Evolutionary conservation across 2,329 filamentous ascomycete species (phyloP).

Genomic region (Gliomastix tumulicola): DNA sequence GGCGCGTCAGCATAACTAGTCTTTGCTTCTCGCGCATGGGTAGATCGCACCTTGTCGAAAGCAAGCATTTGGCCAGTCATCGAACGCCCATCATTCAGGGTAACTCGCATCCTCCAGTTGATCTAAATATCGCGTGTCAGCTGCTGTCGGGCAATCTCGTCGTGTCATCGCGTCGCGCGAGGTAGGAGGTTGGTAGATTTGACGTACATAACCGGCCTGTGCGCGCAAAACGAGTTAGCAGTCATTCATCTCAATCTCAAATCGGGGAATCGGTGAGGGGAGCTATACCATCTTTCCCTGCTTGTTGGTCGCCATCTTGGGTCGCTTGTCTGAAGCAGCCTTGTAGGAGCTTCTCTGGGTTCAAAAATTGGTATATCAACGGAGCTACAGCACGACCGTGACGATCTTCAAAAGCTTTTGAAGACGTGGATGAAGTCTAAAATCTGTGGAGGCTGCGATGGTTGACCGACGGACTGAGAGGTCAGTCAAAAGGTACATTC

Average conservation of each 20-base stretch:
- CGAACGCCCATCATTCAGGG: constrained; percentile 87
- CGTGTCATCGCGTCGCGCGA: constrained; percentile 4
- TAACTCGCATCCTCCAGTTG: constrained; percentile 99
- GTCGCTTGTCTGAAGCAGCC: constrained; percentile 13
- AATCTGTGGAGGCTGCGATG: constrained; percentile 38
- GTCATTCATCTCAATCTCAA: constrained; percentile 33
- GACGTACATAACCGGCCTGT: constrained; percentile 66
- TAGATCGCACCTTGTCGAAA: constrained; percentile 75
- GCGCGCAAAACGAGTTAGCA: constrained; percentile 46
- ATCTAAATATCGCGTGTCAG: constrained; percentile 51
- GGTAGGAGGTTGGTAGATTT: constrained; percentile 2
- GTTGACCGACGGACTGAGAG: too few species aligned
- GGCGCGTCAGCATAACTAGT: constrained; percentile 2
- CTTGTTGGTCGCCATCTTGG: constrained; percentile 58
- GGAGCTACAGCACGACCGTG: constrained; percentile 30
- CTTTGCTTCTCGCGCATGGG: constrained; percentile 1
- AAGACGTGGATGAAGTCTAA: constrained; percentile 29
- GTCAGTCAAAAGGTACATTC: constrained; percentile 22
- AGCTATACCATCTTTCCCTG: constrained; percentile 97
- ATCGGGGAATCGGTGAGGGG: constrained; percentile 27
- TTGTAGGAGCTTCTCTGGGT: constrained; percentile 23
- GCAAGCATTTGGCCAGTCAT: constrained; percentile 98
- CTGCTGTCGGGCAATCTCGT: constrained; percentile 1
- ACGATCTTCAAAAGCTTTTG: constrained; percentile 29
- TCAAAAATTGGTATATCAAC: constrained; percentile 37